These are phyloP conservation scores for Diaporthe vaccinii DNA, from an alignment of 2,329 filamentous ascomycete genomes.

Conservation along the genomic window DNA sequence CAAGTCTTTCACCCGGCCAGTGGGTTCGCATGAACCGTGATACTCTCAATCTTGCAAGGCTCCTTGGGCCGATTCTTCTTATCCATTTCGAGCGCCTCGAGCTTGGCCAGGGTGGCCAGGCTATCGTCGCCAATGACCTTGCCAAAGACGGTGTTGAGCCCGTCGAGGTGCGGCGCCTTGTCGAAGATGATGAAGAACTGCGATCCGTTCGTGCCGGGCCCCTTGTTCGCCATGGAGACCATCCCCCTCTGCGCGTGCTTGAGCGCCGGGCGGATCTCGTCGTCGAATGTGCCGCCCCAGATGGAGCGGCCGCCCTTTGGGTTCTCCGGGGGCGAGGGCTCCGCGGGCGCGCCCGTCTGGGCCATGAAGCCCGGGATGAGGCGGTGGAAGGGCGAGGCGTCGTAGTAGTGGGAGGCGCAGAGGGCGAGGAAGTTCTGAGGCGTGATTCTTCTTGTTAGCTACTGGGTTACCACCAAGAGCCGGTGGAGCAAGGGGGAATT, in stretches of 20 bases:
- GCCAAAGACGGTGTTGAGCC: conserved; percentile 87
- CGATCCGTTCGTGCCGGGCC: conserved; percentile 78
- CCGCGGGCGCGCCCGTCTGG: conserved; percentile 77
- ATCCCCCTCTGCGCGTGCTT: conserved; percentile 78
- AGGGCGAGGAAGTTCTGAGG: conserved; percentile 88
- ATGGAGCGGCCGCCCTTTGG: conserved; percentile 80
- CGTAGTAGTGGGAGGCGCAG: conserved; percentile 84
- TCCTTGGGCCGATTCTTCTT: conserved; percentile 82
- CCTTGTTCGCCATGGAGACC: conserved; percentile 85
- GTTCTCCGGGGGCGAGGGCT: conserved; percentile 65
- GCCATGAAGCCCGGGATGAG: conserved; percentile 86
- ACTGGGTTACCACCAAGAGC: not conserved
- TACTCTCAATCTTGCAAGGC: conserved; percentile 73
- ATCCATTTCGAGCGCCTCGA: conserved; percentile 81
- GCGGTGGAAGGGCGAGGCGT: conserved; percentile 82
- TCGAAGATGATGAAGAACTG: conserved; percentile 88
- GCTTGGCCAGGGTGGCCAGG: conserved; percentile 74
- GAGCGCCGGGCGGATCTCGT: conserved; percentile 81
- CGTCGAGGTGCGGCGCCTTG: conserved; percentile 84
- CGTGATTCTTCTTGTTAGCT: not conserved
- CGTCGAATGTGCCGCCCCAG: conserved; percentile 80
- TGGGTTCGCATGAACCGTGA: conserved; percentile 86
- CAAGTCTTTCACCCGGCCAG: conserved; percentile 68
- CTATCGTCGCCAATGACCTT: conserved; percentile 77
- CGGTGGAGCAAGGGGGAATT: not conserved